Conservation (phyloP, 192 early-diverging fungal species). For the Coemansia sp. region DNA sequence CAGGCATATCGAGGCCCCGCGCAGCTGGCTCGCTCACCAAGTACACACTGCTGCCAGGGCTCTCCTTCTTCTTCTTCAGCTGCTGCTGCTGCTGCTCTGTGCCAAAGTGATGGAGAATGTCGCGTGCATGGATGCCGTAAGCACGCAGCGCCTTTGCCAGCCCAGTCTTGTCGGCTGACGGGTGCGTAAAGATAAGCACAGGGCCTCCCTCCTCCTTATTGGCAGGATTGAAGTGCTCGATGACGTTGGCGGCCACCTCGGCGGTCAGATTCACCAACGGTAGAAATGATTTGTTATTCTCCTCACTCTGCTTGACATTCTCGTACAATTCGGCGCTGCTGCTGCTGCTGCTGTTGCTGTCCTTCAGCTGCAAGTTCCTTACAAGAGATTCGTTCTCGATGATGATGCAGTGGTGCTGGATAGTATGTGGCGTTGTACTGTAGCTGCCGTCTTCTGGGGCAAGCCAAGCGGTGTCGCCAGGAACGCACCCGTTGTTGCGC, state of each 20-base stretch:
- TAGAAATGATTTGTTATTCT: background rate
- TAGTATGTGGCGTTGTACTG: background rate
- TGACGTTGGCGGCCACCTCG: conserved; percentile 38
- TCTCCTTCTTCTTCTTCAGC: too few relatives aligned
- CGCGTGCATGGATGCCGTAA: conserved; percentile 24
- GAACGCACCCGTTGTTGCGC: conserved; percentile 28
- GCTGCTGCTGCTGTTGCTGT: background rate
- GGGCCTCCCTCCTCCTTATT: conserved; percentile 12
- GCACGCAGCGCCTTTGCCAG: conserved; percentile 21
- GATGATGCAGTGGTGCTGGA: conserved; percentile 40
- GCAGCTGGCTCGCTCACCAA: conserved; percentile 74
- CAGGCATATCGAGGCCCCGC: conserved; percentile 81
- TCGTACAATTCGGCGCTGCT: too few relatives aligned
- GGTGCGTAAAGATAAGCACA: conserved; percentile 26
- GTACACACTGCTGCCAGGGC: conserved; percentile 32
- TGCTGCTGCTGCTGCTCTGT: background rate
- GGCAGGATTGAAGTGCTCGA: conserved; percentile 2
- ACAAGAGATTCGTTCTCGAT: conserved; percentile 32
- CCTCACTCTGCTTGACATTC: too few relatives aligned
- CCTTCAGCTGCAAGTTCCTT: conserved; percentile 29
- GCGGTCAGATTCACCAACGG: conserved; percentile 17
- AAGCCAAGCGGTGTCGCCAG: conserved; percentile 4
- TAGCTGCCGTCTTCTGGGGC: background rate
- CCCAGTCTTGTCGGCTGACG: conserved; percentile 24
- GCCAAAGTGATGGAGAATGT: conserved; percentile 27